Base-by-base conservation (phyloP, 2,329 filamentous ascomycete species). In the Fusarium sp. region DNA sequence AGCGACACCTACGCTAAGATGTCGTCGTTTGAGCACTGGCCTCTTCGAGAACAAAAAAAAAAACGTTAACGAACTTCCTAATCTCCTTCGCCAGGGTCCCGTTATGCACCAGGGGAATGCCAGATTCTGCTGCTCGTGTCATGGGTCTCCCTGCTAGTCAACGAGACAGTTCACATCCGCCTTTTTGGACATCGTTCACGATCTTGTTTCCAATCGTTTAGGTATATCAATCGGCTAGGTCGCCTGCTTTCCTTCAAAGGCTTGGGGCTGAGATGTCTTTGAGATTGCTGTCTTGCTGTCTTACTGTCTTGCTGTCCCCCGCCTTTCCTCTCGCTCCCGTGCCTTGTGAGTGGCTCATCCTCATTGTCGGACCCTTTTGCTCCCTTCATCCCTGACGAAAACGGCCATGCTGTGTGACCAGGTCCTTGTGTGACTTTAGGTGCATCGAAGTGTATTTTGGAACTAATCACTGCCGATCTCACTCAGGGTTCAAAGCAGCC, bases 171-270 rank as follows among this genome's bases (percentile, higher is more conserved):
- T 46, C 51, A 38, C 51, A 63, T 53, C 61, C 57, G 54, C 38
- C 43, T 36, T 54, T 54, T 55, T 52, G 51, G 39, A 55, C 57
- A 51, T 51, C 53, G 45, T 66, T 53, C 49, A 58, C 57, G 50
- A 58, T 61, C 23, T 47, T 58, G 62, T 68, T 66, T 59, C 67
- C 64, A 65, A 60, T 65, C 62, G 55, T 52, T 54, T 69, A 64
- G 66, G 53, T 62, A 25, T 35, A 25, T 35, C 41, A 21, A 62
- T 67, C 53, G 52, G 59, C 66, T 54, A 59, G 39, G 47, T 51
- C 64, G 53, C 31, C 38, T 33, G 41, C 33, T 57, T 51, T 32
- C 14, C 27, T 39, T 35, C 49, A 32, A 21, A 27, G 27, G 57
- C 52, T 57, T 57, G 27, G 37, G 48, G 51, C 48, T 42, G 15